Conservation (phyloP, 306 rosid species). For the Morella rubra region DNA sequence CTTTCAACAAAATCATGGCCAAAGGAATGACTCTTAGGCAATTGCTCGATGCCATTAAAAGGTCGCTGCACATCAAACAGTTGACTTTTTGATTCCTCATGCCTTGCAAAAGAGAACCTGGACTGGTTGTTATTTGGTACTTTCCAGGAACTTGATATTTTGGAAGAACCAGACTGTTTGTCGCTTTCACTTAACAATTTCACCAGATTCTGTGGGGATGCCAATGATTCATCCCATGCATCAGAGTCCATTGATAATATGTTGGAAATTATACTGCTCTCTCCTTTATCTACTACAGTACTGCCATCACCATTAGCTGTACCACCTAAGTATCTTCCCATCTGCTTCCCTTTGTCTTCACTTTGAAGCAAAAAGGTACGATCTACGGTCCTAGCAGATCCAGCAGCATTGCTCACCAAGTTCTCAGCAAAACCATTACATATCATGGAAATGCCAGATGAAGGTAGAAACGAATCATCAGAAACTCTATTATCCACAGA, state of each 20-base stretch:
- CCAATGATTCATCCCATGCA: constrained; percentile 63
- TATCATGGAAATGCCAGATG: constrained; percentile 36
- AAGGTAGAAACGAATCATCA: constrained; percentile 40
- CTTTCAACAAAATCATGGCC: constrained; percentile 51
- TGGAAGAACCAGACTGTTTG: constrained; percentile 41
- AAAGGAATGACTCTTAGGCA: constrained; percentile 45
- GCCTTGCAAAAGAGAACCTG: constrained; percentile 88
- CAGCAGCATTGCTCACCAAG: constrained; percentile 43
- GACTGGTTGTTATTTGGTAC: constrained; percentile 73
- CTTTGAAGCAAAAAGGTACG: constrained; percentile 43
- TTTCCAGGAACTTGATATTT: constrained; percentile 66
- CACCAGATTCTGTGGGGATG: constrained; percentile 64
- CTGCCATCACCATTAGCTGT: constrained; percentile 39
- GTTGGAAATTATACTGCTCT: constrained; percentile 87
- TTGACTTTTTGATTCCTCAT: constrained; percentile 60
- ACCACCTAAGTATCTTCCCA: constrained; percentile 47
- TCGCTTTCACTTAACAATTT: constrained; percentile 61
- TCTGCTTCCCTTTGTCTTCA: constrained; percentile 43
- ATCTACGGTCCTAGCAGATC: constrained; percentile 36
- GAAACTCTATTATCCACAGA: constrained; percentile 38
- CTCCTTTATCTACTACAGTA: constrained; percentile 64
- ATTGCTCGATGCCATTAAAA: constrained; percentile 38
- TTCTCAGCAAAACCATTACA: constrained; percentile 54
- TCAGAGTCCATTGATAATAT: constrained; percentile 78
- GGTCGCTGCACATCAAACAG: constrained; percentile 53